Evolutionary conservation across 2,329 filamentous ascomycete genomes (phyloP).

Genomic region (Scytalidium lignicola): DNA sequence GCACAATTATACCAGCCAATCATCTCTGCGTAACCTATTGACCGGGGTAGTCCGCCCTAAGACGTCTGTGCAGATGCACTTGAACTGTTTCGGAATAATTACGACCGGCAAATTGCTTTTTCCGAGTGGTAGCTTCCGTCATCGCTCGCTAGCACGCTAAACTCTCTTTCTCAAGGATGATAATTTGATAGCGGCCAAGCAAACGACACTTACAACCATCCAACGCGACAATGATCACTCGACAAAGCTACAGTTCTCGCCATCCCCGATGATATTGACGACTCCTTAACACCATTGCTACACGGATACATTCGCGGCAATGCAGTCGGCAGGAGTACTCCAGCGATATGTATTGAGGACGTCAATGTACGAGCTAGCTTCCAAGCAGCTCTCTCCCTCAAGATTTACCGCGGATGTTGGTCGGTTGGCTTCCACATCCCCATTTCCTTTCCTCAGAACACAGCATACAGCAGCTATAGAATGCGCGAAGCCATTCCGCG

Average conservation of each 20-base stretch:
- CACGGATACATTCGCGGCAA: slow-evolving; percentile 12
- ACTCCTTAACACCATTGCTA: slow-evolving; percentile 11
- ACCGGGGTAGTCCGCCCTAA: background rate
- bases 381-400: slow-evolving; percentile 14
- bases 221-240: slow-evolving; percentile 21
- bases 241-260: slow-evolving; percentile 13
- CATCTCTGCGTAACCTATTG: background rate
- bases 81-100: background rate
- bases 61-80: background rate
- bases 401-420: slow-evolving; percentile 7
- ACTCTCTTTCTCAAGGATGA: background rate
- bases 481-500: background rate
- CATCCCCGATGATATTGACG: slow-evolving; percentile 23
- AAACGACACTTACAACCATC: background rate
- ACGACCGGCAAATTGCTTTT: background rate
- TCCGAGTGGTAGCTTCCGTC: background rate
- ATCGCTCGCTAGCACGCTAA: background rate
- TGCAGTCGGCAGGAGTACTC: slow-evolving; percentile 20
- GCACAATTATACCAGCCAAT: background rate
- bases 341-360: slow-evolving; percentile 17
- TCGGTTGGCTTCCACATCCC: slow-evolving; percentile 4
- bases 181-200: background rate
- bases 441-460: background rate
- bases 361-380: slow-evolving; percentile 19
- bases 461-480: background rate